Percentiles rank a stretch among this genome's conserved stretches.
Evolutionary conservation across 2,329 filamentous ascomycete species (phyloP).

Genomic region (Penicillium brevicompactum): DNA sequence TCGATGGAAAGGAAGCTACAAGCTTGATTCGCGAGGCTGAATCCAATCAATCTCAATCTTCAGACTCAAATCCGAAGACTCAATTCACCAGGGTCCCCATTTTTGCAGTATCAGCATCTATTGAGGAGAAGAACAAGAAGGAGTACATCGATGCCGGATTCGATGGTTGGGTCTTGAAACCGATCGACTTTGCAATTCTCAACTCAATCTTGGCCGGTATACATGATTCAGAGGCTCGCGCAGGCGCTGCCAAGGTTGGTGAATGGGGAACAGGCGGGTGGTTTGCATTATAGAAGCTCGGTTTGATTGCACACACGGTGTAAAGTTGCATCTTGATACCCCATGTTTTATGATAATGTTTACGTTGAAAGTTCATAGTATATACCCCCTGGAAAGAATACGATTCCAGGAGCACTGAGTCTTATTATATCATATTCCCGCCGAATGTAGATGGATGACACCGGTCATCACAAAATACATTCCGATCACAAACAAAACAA

Average conservation of each 20-base stretch:
- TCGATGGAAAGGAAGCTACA: slow-evolving; percentile 81
- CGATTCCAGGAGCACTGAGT: no score
- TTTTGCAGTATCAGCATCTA: slow-evolving; percentile 84
- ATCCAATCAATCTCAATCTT: slow-evolving; percentile 51
- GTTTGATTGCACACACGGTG: no score
- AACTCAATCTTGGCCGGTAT: slow-evolving; percentile 71
- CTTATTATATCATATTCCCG: no score
- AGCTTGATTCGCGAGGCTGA: slow-evolving; percentile 81
- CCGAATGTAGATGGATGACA: no score
- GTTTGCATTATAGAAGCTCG: slow-evolving; percentile 53
- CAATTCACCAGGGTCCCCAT: slow-evolving; percentile 72
- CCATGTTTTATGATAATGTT: no score
- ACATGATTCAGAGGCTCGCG: slow-evolving; percentile 60
- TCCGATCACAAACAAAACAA: no score
- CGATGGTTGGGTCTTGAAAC: slow-evolving; percentile 89
- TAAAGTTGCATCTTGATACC: no score
- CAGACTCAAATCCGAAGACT: slow-evolving; percentile 61
- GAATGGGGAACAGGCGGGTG: slow-evolving; percentile 86
- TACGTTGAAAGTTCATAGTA: no score
- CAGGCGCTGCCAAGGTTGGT: slow-evolving; percentile 63
- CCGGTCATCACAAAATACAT: no score
- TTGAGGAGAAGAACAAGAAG: slow-evolving; percentile 69
- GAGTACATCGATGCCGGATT: slow-evolving; percentile 78
- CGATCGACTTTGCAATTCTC: slow-evolving; percentile 78
- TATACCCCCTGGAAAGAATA: no score